Base-by-base conservation (phyloP, 331 rosid species). In the Pyrus hybrid region DNA sequence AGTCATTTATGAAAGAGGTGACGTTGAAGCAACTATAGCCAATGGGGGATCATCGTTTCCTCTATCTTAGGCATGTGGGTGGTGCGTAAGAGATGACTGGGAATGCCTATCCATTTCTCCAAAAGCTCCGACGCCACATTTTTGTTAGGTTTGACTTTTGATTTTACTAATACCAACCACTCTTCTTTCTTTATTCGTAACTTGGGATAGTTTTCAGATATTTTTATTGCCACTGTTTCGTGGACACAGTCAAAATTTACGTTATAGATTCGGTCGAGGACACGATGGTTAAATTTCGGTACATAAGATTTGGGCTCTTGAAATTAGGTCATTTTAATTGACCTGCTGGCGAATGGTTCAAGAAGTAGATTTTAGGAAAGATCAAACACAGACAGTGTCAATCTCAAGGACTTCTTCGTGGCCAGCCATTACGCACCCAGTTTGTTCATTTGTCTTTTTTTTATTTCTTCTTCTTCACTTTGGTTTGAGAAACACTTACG, bases 71-170 rank as follows among this genome's bases (percentile, higher is more conserved):
- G 65, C 80, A 66, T 71, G 81, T 51, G 70, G 61, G 20, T 37
- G 18, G 70, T 32, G 67, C 8, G 67, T 3, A 21, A 17, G 66
- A 35, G 53, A 7, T 23, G 66, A 2, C 56, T 45, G 17, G 54
- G 41, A 43, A 72, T 67, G 32, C 74, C 82, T 22, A 45, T 79
- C 82, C 78, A 45, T 57, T 54, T 4, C 63, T 53, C 75, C 63
- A n/a, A 57, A 16, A 11, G 47, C 13, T 58, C 69, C 9, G 13
- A 25, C 18, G 72, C 20, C 23, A 2, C n/a, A 33, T 21, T 49
- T 11, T 32, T 13, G 11, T 14, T 4, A 6, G n/a, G 16, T 54
- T 65, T 23, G 64, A 35, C 51, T 18, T 58, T 65, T 9, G 37
- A 16, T 58, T 22, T 5, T 22, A 1, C 30, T 3, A 1, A 41